Evolutionary conservation across 371 early-diverging fungal genomes (phyloP), one percentile per base, ranked within the genome.

Genomic region (Actinomortierella ambigua): DNA sequence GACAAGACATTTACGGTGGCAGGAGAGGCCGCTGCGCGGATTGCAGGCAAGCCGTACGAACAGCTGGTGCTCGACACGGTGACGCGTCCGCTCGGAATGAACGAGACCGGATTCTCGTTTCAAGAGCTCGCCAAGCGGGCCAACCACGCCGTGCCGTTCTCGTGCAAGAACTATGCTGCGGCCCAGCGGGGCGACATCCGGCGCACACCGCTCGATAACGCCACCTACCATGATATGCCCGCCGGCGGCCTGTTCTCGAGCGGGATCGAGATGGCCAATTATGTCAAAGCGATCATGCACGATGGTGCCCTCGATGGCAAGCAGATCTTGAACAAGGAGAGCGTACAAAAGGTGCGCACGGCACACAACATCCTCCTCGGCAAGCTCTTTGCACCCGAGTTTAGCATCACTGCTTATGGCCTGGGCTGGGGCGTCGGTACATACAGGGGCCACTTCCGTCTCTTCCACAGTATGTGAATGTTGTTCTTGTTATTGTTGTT

Each of bases 321-420:
- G 29, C 65, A 65, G 52, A n/a, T 65, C 42, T 24, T 65, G 44
- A 59, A 43, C 59, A 65, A 65, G 29, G 55, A 58, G 9, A 54
- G 54, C 13, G 34, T 59, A n/a, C 18, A 23, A 17, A 50, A 58
- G 44, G 13, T 29, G 2, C 46, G 54, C 13, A 64, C 41, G 8
- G 55, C 59, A 0, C 65, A 55, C 23, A 55, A 29, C 17, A 55
- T 65, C n/a, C 1, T 7, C 39, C n/a, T 24, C 1, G 20, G 41
- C 2, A 14, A 9, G 6, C 54, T 26, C 13, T 24, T 28, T 20
- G 6, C 13, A 11, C 51, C 65, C 5, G 59, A 65, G 20, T 50
- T 65, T 28, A 47, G 29, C 29, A 28, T 49, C 1, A 20, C 14
- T 22, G 47, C 46, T 9, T 66, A 66, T 18, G 55, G 60, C 8